Evolutionary conservation across 1,139 yeast species (phyloP), one percentile per base, ranked within the genome.

Genomic region (Sugiyamaella neomexicana): DNA sequence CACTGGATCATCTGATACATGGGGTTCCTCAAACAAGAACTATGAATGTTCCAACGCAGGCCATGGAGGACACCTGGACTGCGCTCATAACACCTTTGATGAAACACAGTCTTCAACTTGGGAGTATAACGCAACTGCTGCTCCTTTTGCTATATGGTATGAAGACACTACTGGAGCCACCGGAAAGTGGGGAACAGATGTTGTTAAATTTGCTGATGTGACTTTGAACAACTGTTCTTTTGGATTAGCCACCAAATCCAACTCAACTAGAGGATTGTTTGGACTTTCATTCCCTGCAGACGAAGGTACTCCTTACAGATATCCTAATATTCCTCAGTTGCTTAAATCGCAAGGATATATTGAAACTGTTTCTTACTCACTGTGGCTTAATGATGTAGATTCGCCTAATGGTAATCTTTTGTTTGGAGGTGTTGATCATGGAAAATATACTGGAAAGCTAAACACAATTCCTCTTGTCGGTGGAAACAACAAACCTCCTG

Each of bases 1-100:
- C 65, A 83, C 89, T 4, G 89, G 89, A 0, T 82, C 88, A 2
- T 76, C 86, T 1, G 89, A 85, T 65, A 70, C 83, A 56, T 85
- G 89, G 89, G 78, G 84, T 17, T 65, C 65, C 59, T 65, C 64
- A 29, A 56, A 62, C 15, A 57, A 53, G 5, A 70, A 69, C 54
- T 65, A 68, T 1, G 65, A 9, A 10, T 25, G 46, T 42, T n/a
- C n/a, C n/a, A n/a, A n/a, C n/a, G n/a, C n/a, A n/a, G n/a, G n/a
- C n/a, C n/a, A n/a, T n/a, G 37, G 17, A 5, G 8, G 20, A 6
- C 25, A 31, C 29, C 6, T 23, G 7, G 15, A 67, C 44, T 51
- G 54, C 13, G 37, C 25, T 8, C 62, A 57, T 20, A 67, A 66
- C 2, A 52, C 61, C 13, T 62, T 63, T 45, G 53, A 59, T 46